These are phyloP conservation scores for Talaromyces funiculosus DNA, from an alignment of 2,329 filamentous ascomycete species.

Conservation along the genomic window DNA sequence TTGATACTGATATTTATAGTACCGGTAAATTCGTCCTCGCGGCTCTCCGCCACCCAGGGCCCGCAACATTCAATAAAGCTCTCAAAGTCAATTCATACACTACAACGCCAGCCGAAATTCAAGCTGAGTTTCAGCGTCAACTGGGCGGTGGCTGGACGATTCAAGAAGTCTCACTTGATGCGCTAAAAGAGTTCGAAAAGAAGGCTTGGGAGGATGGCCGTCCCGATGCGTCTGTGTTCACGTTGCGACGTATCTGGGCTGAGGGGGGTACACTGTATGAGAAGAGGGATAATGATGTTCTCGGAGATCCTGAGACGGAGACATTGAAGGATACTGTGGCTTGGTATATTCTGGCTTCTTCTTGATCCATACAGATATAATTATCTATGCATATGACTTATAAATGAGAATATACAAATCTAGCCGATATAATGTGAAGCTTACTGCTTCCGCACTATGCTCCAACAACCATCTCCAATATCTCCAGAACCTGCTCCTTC, in stretches of 20 bases:
- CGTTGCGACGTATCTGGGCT: constrained; percentile 65
- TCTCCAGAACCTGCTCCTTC: constrained; percentile 48
- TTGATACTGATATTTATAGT: constrained; percentile 31
- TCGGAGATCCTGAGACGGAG: constrained; percentile 52
- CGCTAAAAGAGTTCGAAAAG: constrained; percentile 53
- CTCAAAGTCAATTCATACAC: constrained; percentile 69
- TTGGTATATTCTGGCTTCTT: constrained; percentile 15
- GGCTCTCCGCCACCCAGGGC: constrained; percentile 52
- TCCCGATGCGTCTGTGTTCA: constrained; percentile 51
- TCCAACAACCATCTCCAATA: constrained; percentile 41
- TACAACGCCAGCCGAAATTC: constrained; percentile 55
- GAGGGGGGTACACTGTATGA: constrained; percentile 67
- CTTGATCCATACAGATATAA: not conserved
- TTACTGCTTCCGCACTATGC: not conserved
- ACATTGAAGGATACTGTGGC: constrained; percentile 47
- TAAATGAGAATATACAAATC: not conserved
- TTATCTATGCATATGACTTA: not conserved
- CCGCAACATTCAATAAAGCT: constrained; percentile 48
- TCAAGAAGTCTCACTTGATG: constrained; percentile 48
- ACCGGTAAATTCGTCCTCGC: constrained; percentile 63
- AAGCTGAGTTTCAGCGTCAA: constrained; percentile 64
- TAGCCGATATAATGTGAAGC: not conserved
- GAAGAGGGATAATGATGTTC: constrained; percentile 58
- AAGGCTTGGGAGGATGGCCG: constrained; percentile 52
- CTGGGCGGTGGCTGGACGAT: constrained; percentile 54